phyloP scores from a whole-genome alignment of 306 rosid species.

The Dalbergia oliveri region DNA sequence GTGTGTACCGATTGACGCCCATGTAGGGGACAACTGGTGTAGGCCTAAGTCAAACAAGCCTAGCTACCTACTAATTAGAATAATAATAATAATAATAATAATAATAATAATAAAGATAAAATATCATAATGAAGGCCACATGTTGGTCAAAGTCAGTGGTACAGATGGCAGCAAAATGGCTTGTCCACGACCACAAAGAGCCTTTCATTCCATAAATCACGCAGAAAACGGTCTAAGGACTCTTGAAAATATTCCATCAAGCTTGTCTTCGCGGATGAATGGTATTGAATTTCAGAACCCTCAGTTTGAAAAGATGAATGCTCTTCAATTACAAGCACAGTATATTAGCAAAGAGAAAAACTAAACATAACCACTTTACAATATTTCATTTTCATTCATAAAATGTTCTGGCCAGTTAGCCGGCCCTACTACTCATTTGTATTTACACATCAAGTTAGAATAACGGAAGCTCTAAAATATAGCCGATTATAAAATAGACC shows the following conservation, averaged over 20 bases:
- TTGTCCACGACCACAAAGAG: background rate
- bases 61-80: background rate
- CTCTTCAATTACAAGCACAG: conserved; percentile 6
- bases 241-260: background rate
- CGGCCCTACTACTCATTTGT: background rate
- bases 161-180: background rate
- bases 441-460: conserved; percentile 45
- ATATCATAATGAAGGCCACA: background rate
- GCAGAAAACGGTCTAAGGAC: background rate
- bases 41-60: background rate
- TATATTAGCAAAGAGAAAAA: background rate
- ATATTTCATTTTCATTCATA: conserved; percentile 42
- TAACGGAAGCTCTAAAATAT: background rate
- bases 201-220: background rate
- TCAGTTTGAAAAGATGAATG: background rate
- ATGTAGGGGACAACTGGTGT: conserved; percentile 27
- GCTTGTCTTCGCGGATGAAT: background rate
- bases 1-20: background rate
- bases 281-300: background rate
- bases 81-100: background rate
- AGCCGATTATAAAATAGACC: no score
- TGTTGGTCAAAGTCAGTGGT: background rate
- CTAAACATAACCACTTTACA: conserved; percentile 45
- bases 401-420: background rate
- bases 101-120: conserved; percentile 4